phyloP scores from a whole-genome alignment of 768 basidiomycete species.

The Phaeolepiota aurea region DNA sequence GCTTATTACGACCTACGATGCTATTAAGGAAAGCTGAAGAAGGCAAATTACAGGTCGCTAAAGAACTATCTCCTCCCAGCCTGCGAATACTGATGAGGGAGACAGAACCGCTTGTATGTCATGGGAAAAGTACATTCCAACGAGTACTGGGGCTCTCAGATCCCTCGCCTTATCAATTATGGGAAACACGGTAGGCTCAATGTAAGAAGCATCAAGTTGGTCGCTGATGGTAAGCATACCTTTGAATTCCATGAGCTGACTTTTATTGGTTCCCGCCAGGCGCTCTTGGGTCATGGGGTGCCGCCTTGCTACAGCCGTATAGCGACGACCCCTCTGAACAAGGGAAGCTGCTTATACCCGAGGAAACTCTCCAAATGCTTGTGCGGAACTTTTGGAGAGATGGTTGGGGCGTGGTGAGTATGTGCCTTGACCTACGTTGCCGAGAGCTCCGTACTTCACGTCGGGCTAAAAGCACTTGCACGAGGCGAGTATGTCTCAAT shows the following conservation, averaged over 20 bases:
- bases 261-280: conserved; percentile 27
- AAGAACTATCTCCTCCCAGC: background rate
- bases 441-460: too few species aligned
- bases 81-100: background rate
- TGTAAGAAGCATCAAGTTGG: conserved; percentile 64
- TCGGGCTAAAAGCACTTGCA: too few species aligned
- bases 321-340: conserved; percentile 63
- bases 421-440: too few species aligned
- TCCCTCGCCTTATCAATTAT: conserved; percentile 53
- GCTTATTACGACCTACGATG: background rate
- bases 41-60: conserved; percentile 58
- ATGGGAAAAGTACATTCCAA: conserved; percentile 49
- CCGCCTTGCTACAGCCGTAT: conserved; percentile 68
- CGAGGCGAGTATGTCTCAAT: too few species aligned
- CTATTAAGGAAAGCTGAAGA: conserved; percentile 55
- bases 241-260: background rate
- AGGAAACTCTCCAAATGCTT: conserved; percentile 42
- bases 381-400: conserved; percentile 61
- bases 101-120: conserved; percentile 47
- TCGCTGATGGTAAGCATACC: conserved; percentile 53
- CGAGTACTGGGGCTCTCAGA: conserved; percentile 57
- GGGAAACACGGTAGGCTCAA: conserved; percentile 38
- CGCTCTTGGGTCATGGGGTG: conserved; percentile 89
- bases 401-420: conserved; percentile 77
- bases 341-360: conserved; percentile 60